phyloP scores from a whole-genome alignment of 1,284 basidiomycete genomes.

The Cryptococcus sp. region DNA sequence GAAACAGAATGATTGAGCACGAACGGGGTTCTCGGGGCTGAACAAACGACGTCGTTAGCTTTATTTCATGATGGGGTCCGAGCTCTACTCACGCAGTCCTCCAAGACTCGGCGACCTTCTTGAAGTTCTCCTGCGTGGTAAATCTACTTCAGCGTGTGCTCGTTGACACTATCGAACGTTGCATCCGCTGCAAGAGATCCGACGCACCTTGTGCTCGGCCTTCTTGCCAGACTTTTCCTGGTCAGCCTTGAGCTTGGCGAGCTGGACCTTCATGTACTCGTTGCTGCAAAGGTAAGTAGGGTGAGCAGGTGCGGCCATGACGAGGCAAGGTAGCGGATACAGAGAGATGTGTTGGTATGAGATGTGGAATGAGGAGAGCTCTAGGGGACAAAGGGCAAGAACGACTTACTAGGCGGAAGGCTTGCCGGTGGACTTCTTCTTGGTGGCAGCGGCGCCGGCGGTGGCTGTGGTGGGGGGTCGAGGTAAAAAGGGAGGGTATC shows the following conservation, averaged over 20 bases:
- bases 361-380: background rate
- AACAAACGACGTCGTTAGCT: background rate
- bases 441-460: slow-evolving; percentile 27
- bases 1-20: slow-evolving; percentile 9
- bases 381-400: slow-evolving; percentile 5
- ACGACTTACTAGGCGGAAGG: slow-evolving; percentile 46
- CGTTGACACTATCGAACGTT: background rate
- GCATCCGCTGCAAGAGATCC: background rate
- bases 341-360: background rate
- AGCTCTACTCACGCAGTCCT: slow-evolving; percentile 41
- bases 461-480: slow-evolving; percentile 5
- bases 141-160: slow-evolving; percentile 7
- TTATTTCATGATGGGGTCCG: background rate
- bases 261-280: slow-evolving; percentile 52
- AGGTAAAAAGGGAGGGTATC: background rate
- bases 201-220: slow-evolving; percentile 45
- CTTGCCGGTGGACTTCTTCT: slow-evolving; percentile 36
- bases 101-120: slow-evolving; percentile 47
- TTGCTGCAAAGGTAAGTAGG: slow-evolving; percentile 34
- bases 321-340: background rate
- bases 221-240: slow-evolving; percentile 48
- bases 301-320: background rate
- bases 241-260: slow-evolving; percentile 52
- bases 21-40: slow-evolving; percentile 51
- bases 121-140: slow-evolving; percentile 44